Evolutionary conservation across 108 stramenopile species (phyloP), one percentile per base, ranked within the genome.

Genomic region (Stephanodiscus triporus): DNA sequence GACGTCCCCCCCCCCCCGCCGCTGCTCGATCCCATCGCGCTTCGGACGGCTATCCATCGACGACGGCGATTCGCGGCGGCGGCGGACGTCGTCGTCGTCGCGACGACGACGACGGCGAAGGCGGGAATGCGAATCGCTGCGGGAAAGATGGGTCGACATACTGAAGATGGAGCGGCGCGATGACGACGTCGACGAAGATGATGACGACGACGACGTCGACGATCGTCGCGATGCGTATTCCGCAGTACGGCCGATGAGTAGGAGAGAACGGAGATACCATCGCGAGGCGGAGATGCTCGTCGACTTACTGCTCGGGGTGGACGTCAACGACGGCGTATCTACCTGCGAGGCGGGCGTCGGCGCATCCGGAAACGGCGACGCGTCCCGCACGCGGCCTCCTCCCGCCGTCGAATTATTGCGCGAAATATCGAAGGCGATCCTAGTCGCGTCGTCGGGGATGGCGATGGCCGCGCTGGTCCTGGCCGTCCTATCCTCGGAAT

Each of bases 261-360:
- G 53, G 53, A 22, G 23, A 23, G 53, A 26, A 54, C 23, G 53
- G 53, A 9, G 24, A 4, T 26, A n/a, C n/a, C 32, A 27, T 10
- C 30, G 16, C 27, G 29, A 23, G 24, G 26, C 27, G 9, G 78
- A 80, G 69, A 26, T 72, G 16, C 45, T 80, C 13, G 72, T 62
- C 13, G 78, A 80, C 67, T 50, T 45, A 23, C 54, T 80, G 24
- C 36, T 71, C 17, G 78, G 78, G 19, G 47, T 72, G 20, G 72
- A 63, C 30, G 48, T 19, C 2, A 50, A 37, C 22, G 24, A 57
- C 13, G 23, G 0, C 43, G 29, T 48, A 14, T 5, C 14, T 26
- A 0, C 11, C 24, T 8, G 38, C 13, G 11, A 20, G 17, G 37
- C 23, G 37, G 37, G 29, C 8, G 20, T 1, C 10, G 47, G 27